Evolutionary conservation across 2,329 filamentous ascomycete genomes (phyloP), one percentile per base, ranked within the genome.

Genomic region (Venturiaceae sp.): DNA sequence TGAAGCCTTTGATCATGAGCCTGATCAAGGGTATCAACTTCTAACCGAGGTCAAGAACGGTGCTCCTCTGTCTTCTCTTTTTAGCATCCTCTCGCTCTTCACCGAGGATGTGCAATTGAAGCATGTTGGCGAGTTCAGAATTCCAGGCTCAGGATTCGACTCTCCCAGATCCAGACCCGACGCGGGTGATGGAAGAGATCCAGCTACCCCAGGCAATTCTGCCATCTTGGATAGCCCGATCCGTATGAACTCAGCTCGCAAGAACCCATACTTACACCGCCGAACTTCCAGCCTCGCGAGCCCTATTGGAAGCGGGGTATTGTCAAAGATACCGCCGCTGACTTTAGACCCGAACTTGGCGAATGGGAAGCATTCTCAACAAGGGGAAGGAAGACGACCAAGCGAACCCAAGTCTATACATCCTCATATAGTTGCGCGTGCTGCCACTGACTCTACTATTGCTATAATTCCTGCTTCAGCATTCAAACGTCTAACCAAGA

Each of bases 21-120:
- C 83, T 36, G 85, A 89, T 59, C 91, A 96, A 69, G 89, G 87
- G 33, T 99, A 99, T 67, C 94, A 97, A 69, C 80, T 99, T 39
- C 78, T 99, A 57, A 99, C 94, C 0, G 95, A 99, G 72, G 92
- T 99, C 57, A 95, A 94, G 67, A 99, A 99, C 66, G 94, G 94
- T 14, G 92, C 94, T 1, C 92, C 95, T 1, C 96, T 99, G 92
- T 99, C 94, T 5, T 99, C 94, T 0, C 75, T 99, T 1, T 99
- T 99, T 72, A 97, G 94, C 0, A 96, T 99, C 64, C 84, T 99
- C 73, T 95, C 92, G 1, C 78, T 99, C 0, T 99, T 99, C 68
- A 99, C 94, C 3, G 94, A 99, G 70, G 92, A 96, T 66, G 85
- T 99, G 57, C 88, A 88, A 63, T 76, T 99, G 34, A 83, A 85